Base-by-base conservation (phyloP, 2,329 filamentous ascomycete genomes). In the Penicillium sp. region DNA sequence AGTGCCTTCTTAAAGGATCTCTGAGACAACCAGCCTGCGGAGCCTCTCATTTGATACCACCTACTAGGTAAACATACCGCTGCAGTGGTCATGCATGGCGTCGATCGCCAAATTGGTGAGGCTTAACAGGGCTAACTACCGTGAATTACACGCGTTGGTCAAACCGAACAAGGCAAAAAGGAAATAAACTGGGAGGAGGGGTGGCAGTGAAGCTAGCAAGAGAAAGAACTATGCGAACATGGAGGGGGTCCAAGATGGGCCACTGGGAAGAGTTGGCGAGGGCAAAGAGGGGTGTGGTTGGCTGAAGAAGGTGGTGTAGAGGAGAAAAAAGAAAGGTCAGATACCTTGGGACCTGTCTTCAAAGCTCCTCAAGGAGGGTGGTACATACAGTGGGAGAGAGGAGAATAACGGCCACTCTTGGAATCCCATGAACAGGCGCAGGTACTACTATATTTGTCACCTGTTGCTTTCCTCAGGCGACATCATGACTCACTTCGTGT, bases 31-130 rank as follows among this genome's bases (percentile, higher is more conserved):
- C 67, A 68, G 67, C 68, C 67, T 76, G 64, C 73, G 75, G 72
- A 70, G 73, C 65, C 71, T 79, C 76, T 76, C 75, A 79, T 79
- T 79, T 79, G 77, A 78, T 77, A 58, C 65, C 71, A 79, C 76
- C 76, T 74, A 79, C 79, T 79, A 79, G 77, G 78, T 77, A 58
- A 52, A 52, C 56, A 77, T 76, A 72, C 73, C 72, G 72, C 71
- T 73, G 70, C 70, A 72, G 70, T 72, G 75, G 78, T 80, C 78
- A 79, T 80, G 78, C 78, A 79, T 74, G 73, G 68, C 70, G 76
- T 77, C 75, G 76, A 79, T 79, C 77, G 71, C 72, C 70, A 64
- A 73, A 73, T 73, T 71, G 67, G 75, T 69, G 69, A 74, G 75
- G 73, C 71, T 76, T 76, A 70, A 73, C 68, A 58, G 68, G 62